Evolutionary conservation across 75 land plant species (phyloP).

Genomic region (Picea sitchensis): DNA sequence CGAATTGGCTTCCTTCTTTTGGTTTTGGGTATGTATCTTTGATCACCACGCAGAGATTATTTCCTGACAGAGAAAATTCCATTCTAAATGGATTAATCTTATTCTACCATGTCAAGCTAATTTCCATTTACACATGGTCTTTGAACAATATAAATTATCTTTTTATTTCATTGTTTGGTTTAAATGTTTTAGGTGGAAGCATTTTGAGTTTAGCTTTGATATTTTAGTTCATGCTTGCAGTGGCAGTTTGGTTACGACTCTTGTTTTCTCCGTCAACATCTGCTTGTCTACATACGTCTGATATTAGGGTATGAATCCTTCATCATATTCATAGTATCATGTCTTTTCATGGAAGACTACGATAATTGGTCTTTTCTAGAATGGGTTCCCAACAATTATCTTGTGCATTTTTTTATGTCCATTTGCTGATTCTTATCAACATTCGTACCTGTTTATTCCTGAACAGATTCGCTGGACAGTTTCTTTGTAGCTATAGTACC

Average conservation of each 20-base stretch:
- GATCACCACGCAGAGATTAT: neutral
- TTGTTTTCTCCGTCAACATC: conserved; percentile 33
- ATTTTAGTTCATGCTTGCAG: conserved; percentile 29
- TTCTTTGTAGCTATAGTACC: conserved; percentile 84
- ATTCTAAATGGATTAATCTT: neutral
- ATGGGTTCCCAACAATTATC: neutral
- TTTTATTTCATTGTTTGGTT: conserved; percentile 4
- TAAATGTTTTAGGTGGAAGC: neutral
- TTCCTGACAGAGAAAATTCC: neutral
- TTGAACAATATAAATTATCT: neutral
- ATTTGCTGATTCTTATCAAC: neutral
- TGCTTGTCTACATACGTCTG: conserved; percentile 51
- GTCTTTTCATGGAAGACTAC: neutral
- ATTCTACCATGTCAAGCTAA: neutral
- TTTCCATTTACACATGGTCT: conserved; percentile 2
- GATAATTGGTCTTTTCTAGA: neutral
- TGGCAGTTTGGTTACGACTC: conserved; percentile 66
- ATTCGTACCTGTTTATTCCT: neutral
- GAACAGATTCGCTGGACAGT: conserved; percentile 67
- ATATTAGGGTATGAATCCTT: conserved; percentile 48
- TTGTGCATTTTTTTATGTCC: neutral
- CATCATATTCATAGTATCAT: neutral
- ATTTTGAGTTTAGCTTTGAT: neutral
- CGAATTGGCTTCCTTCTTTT: conserved; percentile 45
- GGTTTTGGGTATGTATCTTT: conserved; percentile 33